Base-by-base conservation (phyloP, 345 rosid genomes). In the Lagerstroemia speciosa region DNA sequence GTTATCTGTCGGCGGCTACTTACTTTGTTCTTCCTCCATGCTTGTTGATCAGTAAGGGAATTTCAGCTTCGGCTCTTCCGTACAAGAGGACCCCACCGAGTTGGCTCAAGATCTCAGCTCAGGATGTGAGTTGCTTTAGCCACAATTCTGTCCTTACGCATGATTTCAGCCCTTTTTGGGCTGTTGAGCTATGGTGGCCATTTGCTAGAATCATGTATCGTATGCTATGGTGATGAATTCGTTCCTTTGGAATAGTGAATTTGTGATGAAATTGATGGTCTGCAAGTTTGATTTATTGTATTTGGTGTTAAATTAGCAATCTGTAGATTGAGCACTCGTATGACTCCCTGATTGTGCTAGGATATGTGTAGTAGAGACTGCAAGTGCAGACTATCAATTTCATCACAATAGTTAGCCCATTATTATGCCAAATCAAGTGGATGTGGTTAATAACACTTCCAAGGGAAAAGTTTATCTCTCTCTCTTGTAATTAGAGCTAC, bases 61-160 rank as follows among this genome's bases (percentile, higher is more conserved):
- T 53, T n/a, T 53, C 60, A 24, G 60, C 60, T n/a, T 53, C 60
- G 14, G 60, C 60, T 53, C 60, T 53, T 5, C 60, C 60, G 60
- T 53, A 53, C 60, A 53, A 53, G 60, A 53, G 60, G 60, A 53
- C 60, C 7, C 60, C 60, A 2, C 55, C 55, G 17, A 48, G 55
- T 22, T 48, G 55, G 55, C 55, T 48, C 24, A 48, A 48, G 55
- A 48, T n/a, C 60, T 53, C 60, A 6, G 6, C 60, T n/a, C 60
- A 53, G 60, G 60, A 53, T 53, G 60, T 53, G n/a, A 53, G 60
- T 53, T 53, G 60, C 27, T 53, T 53, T 12, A 2, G 24, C 6
- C 30, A 14, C 30, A 53, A 10, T 22, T n/a, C 11, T n/a, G 29
- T 8, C 12, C 3, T 48, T 0, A 3, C 29, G 60, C 60, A 0